Evolutionary conservation across 352 stramenopile genomes (phyloP).

Genomic region (Phytophthora pistaciae): DNA sequence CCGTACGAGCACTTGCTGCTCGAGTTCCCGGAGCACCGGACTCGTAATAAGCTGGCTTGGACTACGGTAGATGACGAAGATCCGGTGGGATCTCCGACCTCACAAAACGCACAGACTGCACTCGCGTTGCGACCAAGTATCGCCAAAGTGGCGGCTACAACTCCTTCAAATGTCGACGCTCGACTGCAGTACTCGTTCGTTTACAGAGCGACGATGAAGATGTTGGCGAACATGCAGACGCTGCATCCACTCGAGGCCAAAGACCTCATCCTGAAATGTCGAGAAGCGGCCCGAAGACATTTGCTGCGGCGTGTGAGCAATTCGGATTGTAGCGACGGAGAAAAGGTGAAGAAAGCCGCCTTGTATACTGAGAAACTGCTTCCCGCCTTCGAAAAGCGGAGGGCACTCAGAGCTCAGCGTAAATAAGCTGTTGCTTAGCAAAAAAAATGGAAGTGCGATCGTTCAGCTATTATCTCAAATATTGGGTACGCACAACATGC

Average conservation of each 20-base stretch:
- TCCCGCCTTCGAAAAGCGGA: slow-evolving; percentile 3
- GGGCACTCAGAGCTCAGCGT: not conserved
- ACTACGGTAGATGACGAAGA: slow-evolving; percentile 30
- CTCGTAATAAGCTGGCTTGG: slow-evolving; percentile 59
- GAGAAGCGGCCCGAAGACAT: slow-evolving; percentile 43
- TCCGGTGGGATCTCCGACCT: not conserved
- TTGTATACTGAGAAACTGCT: not conserved
- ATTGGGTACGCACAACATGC: too few species aligned
- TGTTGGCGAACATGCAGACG: slow-evolving; percentile 48
- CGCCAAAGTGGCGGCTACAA: slow-evolving; percentile 1
- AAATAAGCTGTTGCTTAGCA: not conserved
- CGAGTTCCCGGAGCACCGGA: slow-evolving; percentile 74
- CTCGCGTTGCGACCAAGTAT: slow-evolving; percentile 27
- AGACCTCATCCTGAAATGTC: slow-evolving; percentile 50
- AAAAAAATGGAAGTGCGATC: too few species aligned
- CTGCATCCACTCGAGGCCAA: slow-evolving; percentile 69
- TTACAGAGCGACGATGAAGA: slow-evolving; percentile 52
- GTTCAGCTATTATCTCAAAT: too few species aligned
- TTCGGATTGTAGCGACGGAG: not conserved
- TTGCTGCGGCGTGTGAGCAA: slow-evolving; percentile 10
- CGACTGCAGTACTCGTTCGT: slow-evolving; percentile 58
- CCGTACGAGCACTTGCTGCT: slow-evolving; percentile 71
- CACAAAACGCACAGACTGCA: slow-evolving; percentile 8
- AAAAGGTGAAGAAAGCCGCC: not conserved
- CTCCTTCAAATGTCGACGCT: slow-evolving; percentile 39